A percentile compares a stretch with the other conserved stretches of the same genome.
These are phyloP conservation scores for Inga laurina DNA, from an alignment of 306 rosid species.

Conservation along the genomic window DNA sequence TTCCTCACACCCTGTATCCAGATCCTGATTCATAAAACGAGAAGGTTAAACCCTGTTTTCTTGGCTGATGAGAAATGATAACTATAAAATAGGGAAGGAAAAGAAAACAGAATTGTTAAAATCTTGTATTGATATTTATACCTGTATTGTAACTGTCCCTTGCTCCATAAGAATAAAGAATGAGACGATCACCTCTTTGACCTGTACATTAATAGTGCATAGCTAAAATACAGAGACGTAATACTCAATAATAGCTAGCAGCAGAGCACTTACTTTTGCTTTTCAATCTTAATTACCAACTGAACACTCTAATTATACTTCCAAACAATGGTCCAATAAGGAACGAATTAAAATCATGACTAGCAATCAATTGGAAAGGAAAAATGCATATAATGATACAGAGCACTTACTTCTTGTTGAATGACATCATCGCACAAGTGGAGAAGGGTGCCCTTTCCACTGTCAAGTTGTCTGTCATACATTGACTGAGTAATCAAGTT, in stretches of 20 bases:
- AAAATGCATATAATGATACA: background rate
- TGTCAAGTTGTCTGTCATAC: conserved; percentile 95
- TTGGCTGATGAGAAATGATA: background rate
- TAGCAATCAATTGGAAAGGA: background rate
- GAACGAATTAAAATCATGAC: background rate
- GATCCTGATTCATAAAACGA: conserved; percentile 56
- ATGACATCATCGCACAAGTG: conserved; percentile 98
- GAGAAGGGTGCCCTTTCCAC: conserved; percentile 98
- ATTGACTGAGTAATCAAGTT: conserved; percentile 95
- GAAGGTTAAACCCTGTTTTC: conserved; percentile 5
- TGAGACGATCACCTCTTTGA: conserved; percentile 87
- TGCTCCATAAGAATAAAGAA: conserved; percentile 94
- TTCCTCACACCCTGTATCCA: conserved; percentile 86
- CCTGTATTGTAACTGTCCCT: conserved; percentile 85
- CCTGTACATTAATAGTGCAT: conserved; percentile 51
- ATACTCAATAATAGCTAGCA: conserved; percentile 19
- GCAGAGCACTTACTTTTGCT: background rate
- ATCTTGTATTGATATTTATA: conserved; percentile 27
- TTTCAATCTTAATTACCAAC: background rate
- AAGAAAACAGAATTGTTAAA: conserved; percentile 22
- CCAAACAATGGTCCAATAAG: background rate
- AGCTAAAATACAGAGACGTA: background rate
- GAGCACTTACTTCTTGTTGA: conserved; percentile 89
- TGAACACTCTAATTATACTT: background rate
- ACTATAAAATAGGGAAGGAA: conserved; percentile 11